Evolutionary conservation across 352 stramenopile species (phyloP), one percentile per base, ranked within the genome.

Genomic region (Pythium periplocum): DNA sequence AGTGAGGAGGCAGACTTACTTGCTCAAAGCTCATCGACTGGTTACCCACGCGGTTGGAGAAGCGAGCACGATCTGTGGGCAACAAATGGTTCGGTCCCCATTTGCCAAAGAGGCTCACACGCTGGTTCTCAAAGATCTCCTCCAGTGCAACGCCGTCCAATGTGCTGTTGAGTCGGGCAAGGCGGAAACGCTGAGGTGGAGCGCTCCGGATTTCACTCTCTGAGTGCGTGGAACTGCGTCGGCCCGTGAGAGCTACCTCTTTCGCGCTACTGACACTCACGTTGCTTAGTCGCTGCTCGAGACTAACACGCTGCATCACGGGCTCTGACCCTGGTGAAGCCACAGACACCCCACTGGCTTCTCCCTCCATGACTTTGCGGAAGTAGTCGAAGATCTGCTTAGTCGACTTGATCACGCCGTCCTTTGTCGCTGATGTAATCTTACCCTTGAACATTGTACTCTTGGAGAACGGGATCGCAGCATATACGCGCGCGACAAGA

Each of bases 101-200:
- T 46, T 93, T 93, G 35, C 81, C 81, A 69, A 93, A 93, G 59
- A 93, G 86, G 59, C 81, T 90, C 54, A 93, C 72, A 11, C 83
- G 83, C 61, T 93, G 83, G 60, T 93, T 93, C 61, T 93, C 81
- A 62, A 93, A 93, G 61, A 93, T 90, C 64, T 93, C 83, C 59
- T 93, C 83, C 17, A 93, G 65, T 6, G 73, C 83, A 3, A 93
- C 80, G 53, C 75, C 76, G 59, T 90, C 75, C 7, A 87, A 49
- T 2, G 75, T 86, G 48, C 76, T 86, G 56, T 87, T 87, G 51
- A 85, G 79, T 4, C 76, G 68, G 36, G 70, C 62, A 12, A 86
- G 55, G 45, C 68, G 73, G 0, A 80, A 50, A 4, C 64, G 62
- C 11, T 55, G 59, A 5, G 59, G 2, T 43, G 65, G 34, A 26